These are phyloP conservation scores for Mycena kentingensis DNA, from an alignment of 768 basidiomycete genomes.

Conservation along the genomic window DNA sequence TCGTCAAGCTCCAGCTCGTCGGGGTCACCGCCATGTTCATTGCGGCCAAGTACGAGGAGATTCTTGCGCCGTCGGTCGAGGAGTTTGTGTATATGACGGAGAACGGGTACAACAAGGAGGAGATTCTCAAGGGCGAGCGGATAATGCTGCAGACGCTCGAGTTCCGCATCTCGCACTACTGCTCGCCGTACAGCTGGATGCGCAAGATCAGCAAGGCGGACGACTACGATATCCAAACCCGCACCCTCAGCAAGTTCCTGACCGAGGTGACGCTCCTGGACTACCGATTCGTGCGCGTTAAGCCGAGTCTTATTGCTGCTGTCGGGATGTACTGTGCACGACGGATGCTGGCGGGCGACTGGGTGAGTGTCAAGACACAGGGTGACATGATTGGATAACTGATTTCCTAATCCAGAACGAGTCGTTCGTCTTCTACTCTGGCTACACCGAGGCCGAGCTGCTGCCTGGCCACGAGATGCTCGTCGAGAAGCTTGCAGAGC, in stretches of 20 bases:
- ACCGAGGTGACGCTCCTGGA: constrained; percentile 95
- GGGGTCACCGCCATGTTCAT: constrained; percentile 99
- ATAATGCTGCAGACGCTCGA: constrained; percentile 95
- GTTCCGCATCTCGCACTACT: constrained; percentile 95
- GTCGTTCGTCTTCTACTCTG: constrained; percentile 90
- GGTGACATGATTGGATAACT: constrained; percentile 18
- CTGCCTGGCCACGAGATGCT: constrained; percentile 78
- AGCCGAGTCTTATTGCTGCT: constrained; percentile 92
- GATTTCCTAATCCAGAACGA: constrained; percentile 62
- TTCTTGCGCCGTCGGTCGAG: constrained; percentile 94
- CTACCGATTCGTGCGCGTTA: constrained; percentile 87
- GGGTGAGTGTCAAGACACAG: constrained; percentile 67
- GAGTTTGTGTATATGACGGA: constrained; percentile 99
- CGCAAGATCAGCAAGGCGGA: constrained; percentile 98
- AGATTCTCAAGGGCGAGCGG: constrained; percentile 96
- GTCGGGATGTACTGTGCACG: constrained; percentile 97
- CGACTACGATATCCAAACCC: constrained; percentile 96
- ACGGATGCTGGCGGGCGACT: constrained; percentile 91
- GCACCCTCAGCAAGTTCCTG: constrained; percentile 96
- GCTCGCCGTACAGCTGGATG: constrained; percentile 99
- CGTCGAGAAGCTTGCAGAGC: constrained; percentile 78
- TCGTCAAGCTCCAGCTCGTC: constrained; percentile 92
- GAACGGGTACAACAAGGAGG: constrained; percentile 89
- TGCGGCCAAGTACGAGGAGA: constrained; percentile 98
- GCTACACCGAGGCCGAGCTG: constrained; percentile 87